Conservation (phyloP, 768 basidiomycete genomes). For the Pholiota molesta region DNA sequence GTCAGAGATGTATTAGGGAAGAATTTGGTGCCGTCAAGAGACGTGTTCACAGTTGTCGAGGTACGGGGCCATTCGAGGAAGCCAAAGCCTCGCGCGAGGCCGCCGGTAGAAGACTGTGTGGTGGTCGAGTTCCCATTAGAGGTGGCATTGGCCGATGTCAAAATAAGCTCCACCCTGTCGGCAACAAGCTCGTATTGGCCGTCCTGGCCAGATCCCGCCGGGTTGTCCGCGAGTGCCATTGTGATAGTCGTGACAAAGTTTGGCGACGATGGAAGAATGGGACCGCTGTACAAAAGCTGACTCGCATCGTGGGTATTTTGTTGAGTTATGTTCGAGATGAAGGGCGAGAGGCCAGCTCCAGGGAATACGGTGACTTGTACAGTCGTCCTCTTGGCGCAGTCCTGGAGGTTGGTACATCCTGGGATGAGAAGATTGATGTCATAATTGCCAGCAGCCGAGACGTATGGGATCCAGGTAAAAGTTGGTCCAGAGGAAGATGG, state of each 20-base stretch:
- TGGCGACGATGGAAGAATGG: conserved; percentile 73
- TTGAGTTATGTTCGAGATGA: conserved; percentile 74
- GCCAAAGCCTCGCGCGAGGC: conserved; percentile 65
- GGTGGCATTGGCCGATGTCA: conserved; percentile 62
- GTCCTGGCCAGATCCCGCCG: conserved; percentile 61
- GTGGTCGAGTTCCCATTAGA: conserved; percentile 31
- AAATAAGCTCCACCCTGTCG: conserved; percentile 78
- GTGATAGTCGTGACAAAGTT: conserved; percentile 75
- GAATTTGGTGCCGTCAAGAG: conserved; percentile 59
- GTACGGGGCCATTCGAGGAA: conserved; percentile 86
- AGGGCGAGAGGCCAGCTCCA: conserved; percentile 64
- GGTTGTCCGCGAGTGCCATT: conserved; percentile 70
- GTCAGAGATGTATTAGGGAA: conserved; percentile 77
- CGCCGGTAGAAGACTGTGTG: conserved; percentile 34
- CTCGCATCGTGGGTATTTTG: conserved; percentile 64
- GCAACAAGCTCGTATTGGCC: conserved; percentile 86
- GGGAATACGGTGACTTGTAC: conserved; percentile 87
- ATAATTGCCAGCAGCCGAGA: conserved; percentile 89
- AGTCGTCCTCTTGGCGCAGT: conserved; percentile 79
- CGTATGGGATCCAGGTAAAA: conserved; percentile 89
- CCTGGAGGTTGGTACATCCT: conserved; percentile 79
- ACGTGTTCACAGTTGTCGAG: conserved; percentile 28
- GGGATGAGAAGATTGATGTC: conserved; percentile 84
- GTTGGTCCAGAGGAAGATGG: conserved; percentile 64
- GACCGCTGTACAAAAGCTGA: conserved; percentile 76